Conservation (phyloP, 73 alveolate species). For the Diophrys sp. region DNA sequence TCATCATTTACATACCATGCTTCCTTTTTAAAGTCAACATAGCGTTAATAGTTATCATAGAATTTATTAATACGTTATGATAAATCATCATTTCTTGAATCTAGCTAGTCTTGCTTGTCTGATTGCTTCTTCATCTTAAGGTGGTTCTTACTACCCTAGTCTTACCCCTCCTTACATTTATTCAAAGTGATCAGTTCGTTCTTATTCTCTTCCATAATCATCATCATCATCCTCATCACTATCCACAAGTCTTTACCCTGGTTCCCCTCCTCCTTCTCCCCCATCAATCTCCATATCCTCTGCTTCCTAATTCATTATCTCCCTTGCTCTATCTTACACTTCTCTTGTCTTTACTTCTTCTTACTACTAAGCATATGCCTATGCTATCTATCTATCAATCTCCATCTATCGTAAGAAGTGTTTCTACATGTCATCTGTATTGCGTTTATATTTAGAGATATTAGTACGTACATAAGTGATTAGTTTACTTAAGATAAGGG, state of each 20-base stretch:
- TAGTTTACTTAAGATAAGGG: background rate
- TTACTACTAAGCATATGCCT: background rate
- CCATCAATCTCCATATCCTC: background rate
- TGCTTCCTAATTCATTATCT: background rate
- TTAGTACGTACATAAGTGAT: background rate
- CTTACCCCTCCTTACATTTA: background rate
- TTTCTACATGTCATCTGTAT: background rate
- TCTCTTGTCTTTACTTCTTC: background rate
- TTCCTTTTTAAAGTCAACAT: too few relatives aligned
- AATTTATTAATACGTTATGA: too few relatives aligned
- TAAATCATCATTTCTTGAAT: background rate
- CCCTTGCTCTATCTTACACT: background rate
- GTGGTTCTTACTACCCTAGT: background rate
- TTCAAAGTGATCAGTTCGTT: background rate
- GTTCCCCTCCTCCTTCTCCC: background rate
- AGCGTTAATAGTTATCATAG: too few relatives aligned
- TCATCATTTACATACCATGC: too few relatives aligned
- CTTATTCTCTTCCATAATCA: background rate
- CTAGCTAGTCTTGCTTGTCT: background rate
- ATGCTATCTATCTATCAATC: background rate
- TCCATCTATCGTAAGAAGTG: background rate
- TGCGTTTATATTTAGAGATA: background rate
- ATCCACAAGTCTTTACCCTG: background rate
- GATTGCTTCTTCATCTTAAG: background rate
- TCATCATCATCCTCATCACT: background rate